Percentiles rank a stretch among this genome's conserved stretches.
phyloP scores from a whole-genome alignment of 495 filamentous ascomycete genomes.

The Penicillium crystallinum region DNA sequence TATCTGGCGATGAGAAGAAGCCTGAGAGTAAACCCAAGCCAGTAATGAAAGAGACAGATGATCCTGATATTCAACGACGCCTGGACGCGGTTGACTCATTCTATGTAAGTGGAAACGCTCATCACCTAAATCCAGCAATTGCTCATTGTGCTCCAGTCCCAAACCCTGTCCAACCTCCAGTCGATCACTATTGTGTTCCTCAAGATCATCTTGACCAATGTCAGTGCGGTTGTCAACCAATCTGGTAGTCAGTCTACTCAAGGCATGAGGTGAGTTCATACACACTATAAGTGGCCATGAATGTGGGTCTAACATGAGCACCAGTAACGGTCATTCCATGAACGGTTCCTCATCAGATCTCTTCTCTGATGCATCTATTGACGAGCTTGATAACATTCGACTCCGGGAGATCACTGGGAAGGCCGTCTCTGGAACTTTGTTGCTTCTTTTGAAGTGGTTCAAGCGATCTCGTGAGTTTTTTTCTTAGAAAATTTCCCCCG shows the following conservation, averaged over 20 bases:
- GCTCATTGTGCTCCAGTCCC: slow-evolving; percentile 43
- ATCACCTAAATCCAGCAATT: background rate
- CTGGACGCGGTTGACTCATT: slow-evolving; percentile 73
- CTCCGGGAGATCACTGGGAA: slow-evolving; percentile 83
- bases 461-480: slow-evolving; percentile 79
- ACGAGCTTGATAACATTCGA: slow-evolving; percentile 75
- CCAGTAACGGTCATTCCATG: slow-evolving; percentile 30
- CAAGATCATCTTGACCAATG: slow-evolving; percentile 78
- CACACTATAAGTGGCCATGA: too few relatives aligned
- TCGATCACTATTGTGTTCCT: slow-evolving; percentile 91
- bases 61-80: slow-evolving; percentile 54
- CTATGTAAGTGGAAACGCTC: slow-evolving; percentile 58
- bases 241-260: slow-evolving; percentile 43
- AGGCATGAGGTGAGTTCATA: slow-evolving; percentile 28
- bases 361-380: slow-evolving; percentile 42
- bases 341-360: slow-evolving; percentile 32
- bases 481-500: too few relatives aligned
- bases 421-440: slow-evolving; percentile 77
- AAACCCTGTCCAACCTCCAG: slow-evolving; percentile 78
- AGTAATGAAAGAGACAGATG: slow-evolving; percentile 49
- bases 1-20: slow-evolving; percentile 24
- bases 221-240: slow-evolving; percentile 58
- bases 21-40: slow-evolving; percentile 21
- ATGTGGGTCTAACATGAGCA: slow-evolving; percentile 4
- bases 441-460: slow-evolving; percentile 92